Percentiles rank a stretch among this genome's conserved stretches.
Conservation (phyloP, 495 filamentous ascomycete genomes). For the Tetracladium marchalianum region DNA sequence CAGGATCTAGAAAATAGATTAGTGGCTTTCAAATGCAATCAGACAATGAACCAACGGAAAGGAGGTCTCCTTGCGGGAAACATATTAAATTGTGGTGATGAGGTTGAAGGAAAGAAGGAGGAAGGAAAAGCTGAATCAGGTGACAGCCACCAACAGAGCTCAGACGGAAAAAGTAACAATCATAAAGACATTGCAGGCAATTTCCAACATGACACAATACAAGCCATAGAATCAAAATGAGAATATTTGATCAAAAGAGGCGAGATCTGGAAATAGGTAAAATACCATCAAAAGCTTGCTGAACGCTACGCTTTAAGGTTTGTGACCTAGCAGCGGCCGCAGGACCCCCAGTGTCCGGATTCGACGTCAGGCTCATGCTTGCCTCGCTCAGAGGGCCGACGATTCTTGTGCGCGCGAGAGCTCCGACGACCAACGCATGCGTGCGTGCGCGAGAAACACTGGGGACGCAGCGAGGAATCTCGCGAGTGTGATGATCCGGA, state of each 20-base stretch:
- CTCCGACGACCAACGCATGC: too few species aligned
- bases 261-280: conserved; percentile 10
- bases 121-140: background rate
- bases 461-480: too few species aligned
- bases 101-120: background rate
- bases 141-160: too few species aligned
- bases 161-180: conserved; percentile 1
- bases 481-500: too few species aligned
- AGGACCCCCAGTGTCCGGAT: conserved; percentile 26
- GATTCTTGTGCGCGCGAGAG: too few species aligned
- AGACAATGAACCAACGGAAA: conserved; percentile 17
- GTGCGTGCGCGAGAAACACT: too few species aligned
- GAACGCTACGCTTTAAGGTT: conserved; percentile 61
- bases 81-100: conserved; percentile 8
- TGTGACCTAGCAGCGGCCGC: conserved; percentile 31
- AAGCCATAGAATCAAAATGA: too few species aligned
- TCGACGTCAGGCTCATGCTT: conserved; percentile 40
- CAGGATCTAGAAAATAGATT: conserved; percentile 27
- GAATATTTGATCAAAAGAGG: too few species aligned
- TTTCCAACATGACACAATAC: conserved; percentile 11
- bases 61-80: conserved; percentile 19
- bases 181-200: conserved; percentile 12
- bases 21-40: conserved; percentile 27
- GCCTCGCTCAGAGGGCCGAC: background rate
- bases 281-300: conserved; percentile 73